phyloP scores from a whole-genome alignment of 1,284 basidiomycete species.

The Wolfiporia cocos region DNA sequence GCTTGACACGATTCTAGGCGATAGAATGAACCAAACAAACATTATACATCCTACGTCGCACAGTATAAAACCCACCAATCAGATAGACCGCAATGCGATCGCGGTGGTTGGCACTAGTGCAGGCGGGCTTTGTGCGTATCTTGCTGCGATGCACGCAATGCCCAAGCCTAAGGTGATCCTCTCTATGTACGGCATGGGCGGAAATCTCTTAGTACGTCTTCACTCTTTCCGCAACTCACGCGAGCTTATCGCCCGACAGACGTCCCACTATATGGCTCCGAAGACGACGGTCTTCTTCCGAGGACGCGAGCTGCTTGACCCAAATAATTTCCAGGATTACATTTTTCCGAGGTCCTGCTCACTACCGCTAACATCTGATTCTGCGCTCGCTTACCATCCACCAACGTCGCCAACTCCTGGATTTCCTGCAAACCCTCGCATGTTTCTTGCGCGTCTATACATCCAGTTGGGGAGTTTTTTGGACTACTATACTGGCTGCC shows the following conservation, averaged over 20 bases:
- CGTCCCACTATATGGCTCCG: slow-evolving; percentile 31
- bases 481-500: slow-evolving; percentile 55
- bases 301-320: slow-evolving; percentile 34
- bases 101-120: slow-evolving; percentile 55
- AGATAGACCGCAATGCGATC: slow-evolving; percentile 34
- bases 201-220: slow-evolving; percentile 46
- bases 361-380: slow-evolving; percentile 33
- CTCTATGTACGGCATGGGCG: slow-evolving; percentile 59
- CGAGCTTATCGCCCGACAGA: slow-evolving; percentile 16
- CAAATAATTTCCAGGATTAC: slow-evolving; percentile 22
- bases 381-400: slow-evolving; percentile 43
- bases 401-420: slow-evolving; percentile 40
- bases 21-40: not conserved
- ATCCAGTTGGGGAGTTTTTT: slow-evolving; percentile 51
- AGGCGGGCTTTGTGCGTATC: slow-evolving; percentile 58
- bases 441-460: slow-evolving; percentile 51
- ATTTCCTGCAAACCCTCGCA: slow-evolving; percentile 54
- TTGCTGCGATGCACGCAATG: slow-evolving; percentile 44
- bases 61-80: not conserved
- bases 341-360: slow-evolving; percentile 26
- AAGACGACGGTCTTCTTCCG: slow-evolving; percentile 35
- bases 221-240: not conserved
- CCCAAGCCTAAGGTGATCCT: slow-evolving; percentile 50
- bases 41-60: slow-evolving; percentile 26
- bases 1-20: slow-evolving; percentile 18